These are phyloP conservation scores for Lophium mytilinum DNA, from an alignment of 495 filamentous ascomycete genomes.

Conservation along the genomic window DNA sequence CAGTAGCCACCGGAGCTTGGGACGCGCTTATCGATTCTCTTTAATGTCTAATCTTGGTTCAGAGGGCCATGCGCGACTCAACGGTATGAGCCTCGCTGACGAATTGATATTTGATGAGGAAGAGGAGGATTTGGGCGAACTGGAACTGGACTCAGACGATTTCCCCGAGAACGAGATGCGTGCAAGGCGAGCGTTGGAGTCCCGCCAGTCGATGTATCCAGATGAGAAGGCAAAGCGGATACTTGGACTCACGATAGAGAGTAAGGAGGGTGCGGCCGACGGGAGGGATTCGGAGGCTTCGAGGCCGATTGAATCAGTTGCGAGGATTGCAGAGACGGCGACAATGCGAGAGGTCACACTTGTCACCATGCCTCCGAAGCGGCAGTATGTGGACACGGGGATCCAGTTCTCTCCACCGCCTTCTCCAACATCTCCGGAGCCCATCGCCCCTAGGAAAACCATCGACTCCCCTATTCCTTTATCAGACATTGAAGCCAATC, in stretches of 20 bases:
- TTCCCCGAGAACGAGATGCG: conserved; percentile 33
- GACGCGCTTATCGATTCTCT: conserved; percentile 53
- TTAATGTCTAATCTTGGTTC: conserved; percentile 40
- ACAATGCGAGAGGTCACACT: conserved; percentile 2
- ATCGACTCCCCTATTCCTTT: conserved; percentile 31
- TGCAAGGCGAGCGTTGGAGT: conserved; percentile 27
- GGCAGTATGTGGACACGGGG: conserved; percentile 60
- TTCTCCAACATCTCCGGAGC: conserved; percentile 48
- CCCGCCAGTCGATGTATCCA: conserved; percentile 26
- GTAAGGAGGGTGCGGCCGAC: conserved; percentile 5
- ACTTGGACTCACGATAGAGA: conserved; percentile 27
- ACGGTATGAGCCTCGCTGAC: conserved; percentile 74
- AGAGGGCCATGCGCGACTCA: conserved; percentile 50
- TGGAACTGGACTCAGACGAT: conserved; percentile 33
- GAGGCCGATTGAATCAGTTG: conserved; percentile 1
- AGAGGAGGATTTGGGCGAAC: conserved; percentile 41
- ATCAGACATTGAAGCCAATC: conserved; percentile 60
- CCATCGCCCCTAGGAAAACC: background rate
- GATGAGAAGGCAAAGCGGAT: conserved; percentile 38
- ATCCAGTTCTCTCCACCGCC: conserved; percentile 76
- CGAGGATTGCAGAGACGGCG: background rate
- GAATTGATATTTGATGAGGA: conserved; percentile 81
- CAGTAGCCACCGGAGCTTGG: conserved; percentile 46
- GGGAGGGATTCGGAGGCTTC: conserved; percentile 9
- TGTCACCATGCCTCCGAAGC: conserved; percentile 2